These are phyloP conservation scores for Galerina marginata DNA, from an alignment of 768 basidiomycete genomes.

Conservation along the genomic window DNA sequence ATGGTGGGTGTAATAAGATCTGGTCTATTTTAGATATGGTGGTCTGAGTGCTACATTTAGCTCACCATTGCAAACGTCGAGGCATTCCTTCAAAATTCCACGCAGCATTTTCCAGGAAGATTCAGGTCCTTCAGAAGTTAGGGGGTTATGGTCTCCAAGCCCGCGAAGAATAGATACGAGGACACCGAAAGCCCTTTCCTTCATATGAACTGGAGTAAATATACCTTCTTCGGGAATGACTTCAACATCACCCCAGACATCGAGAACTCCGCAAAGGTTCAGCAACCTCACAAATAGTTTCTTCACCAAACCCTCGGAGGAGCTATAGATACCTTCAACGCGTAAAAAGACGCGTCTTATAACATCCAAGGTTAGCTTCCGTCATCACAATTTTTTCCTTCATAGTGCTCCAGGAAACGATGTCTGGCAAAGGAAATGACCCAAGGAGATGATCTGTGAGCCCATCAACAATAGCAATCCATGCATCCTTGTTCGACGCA, in stretches of 20 bases:
- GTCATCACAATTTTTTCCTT: conserved; percentile 63
- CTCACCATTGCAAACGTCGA: conserved; percentile 48
- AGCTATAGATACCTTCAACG: conserved; percentile 56
- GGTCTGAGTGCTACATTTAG: conserved; percentile 4
- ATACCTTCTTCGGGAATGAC: conserved; percentile 42
- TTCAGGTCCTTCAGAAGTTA: conserved; percentile 32
- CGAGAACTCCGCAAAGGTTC: conserved; percentile 58
- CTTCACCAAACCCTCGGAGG: conserved; percentile 49
- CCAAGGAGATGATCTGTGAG: conserved; percentile 59
- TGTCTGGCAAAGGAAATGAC: conserved; percentile 58
- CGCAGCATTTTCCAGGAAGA: conserved; percentile 50
- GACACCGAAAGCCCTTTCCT: conserved; percentile 49
- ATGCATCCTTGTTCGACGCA: conserved; percentile 44
- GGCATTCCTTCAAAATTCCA: conserved; percentile 43
- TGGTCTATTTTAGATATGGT: conserved; percentile 20
- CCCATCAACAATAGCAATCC: conserved; percentile 55
- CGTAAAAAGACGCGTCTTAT: conserved; percentile 55
- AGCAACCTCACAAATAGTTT: conserved; percentile 57
- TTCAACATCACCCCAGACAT: conserved; percentile 61
- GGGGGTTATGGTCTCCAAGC: conserved; percentile 44
- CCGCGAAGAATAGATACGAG: conserved; percentile 51
- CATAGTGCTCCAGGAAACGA: conserved; percentile 55
- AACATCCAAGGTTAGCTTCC: conserved; percentile 58
- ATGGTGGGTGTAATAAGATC: conserved; percentile 39
- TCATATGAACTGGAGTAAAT: conserved; percentile 53